Evolutionary conservation across 2,329 filamentous ascomycete genomes (phyloP), one percentile per base, ranked within the genome.

Genomic region (Colletotrichum magnum): DNA sequence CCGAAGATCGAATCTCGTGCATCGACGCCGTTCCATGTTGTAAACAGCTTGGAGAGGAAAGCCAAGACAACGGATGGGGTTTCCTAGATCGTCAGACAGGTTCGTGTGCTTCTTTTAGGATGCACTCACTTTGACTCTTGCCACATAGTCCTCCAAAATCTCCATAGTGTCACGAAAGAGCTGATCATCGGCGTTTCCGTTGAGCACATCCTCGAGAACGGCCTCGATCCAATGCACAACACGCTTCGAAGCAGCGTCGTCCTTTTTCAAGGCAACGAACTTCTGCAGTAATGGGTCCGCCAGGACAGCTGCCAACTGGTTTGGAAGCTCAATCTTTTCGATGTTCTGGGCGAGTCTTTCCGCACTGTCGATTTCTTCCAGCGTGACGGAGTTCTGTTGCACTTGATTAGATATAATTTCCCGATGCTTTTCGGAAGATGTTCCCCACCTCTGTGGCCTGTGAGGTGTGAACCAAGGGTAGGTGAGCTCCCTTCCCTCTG

Each of bases 231-330:
- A 92, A 73, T 87, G 86, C 51, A 85, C 82, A 51, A 90, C 83
- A n/a, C 90, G 83, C 58, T 82, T 81, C 32, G 83, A 79, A 13
- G 84, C 84, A 57, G 85, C 82, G 16, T 82, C 80, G 43, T 88
- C 86, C 2, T 90, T 87, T 58, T 88, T 86, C 36, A 93, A 81
- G n/a, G 93, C 81, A 41, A 94, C 81, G 26, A 95, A 84, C 76
- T 95, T 96, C 77, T 95, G 93, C 1, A 95, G 86, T 36, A 97
- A 83, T 3, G 92, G 92, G 75, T 97, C 93, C 2, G 88, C 88
- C 15, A 97, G 82, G 4, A 93, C 89, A 5, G 94, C 93, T 48
- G 94, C 89, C 2, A 97, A 84, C 79, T 97, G 94, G 71, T 93
- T 94, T 0, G 94, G 94, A 48, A 94, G 82, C 78, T 96, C 93